Evolutionary conservation across 2,329 filamentous ascomycete species (phyloP), one percentile per base, ranked within the genome.

Genomic region (Hymenoscyphus repandus): DNA sequence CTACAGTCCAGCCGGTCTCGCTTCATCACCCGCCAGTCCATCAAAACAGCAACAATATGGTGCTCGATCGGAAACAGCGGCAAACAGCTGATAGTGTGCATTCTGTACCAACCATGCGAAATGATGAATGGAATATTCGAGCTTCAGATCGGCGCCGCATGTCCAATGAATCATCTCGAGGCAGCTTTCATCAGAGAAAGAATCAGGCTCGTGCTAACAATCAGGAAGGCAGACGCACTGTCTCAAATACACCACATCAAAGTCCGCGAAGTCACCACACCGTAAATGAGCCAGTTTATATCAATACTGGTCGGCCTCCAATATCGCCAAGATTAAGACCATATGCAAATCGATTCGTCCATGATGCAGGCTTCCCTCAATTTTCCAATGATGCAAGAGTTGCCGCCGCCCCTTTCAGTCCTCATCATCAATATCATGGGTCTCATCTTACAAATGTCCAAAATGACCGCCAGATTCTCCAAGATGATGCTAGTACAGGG

Each of bases 101-200:
- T 27, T 27, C 22, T 27, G 22, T 27, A 4, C 22, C 22, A 27
- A 27, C 22, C 20, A 27, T 37, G 15, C 20, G 32, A 6, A 20
- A 46, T n/a, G 18, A 46, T 20, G 33, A 37, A 9, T 22, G 33
- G 40, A 42, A 37, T n/a, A 45, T 45, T 27, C 41, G 20, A 13
- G 36, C 9, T 12, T 22, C 36, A 5, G 33, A 51, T n/a, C 17
- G 55, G 34, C 34, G 50, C 39, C 47, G 45, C 11, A 53, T 41
- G 50, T 57, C 55, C 1, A 55, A 44, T 20, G 55, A 54, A 3
- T 51, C 48, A 20, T n/a, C 17, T 32, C 47, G 45, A 13, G 31
- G 36, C 17, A 42, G 34, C 3, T 40, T 31, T 7, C n/a, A 38
- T 34, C 33, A 36, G 18, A 32, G 15, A 31, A 45, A 45, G 31